Evolutionary conservation across 768 basidiomycete species (phyloP), one percentile per base, ranked within the genome.

Genomic region (Imleria badia): DNA sequence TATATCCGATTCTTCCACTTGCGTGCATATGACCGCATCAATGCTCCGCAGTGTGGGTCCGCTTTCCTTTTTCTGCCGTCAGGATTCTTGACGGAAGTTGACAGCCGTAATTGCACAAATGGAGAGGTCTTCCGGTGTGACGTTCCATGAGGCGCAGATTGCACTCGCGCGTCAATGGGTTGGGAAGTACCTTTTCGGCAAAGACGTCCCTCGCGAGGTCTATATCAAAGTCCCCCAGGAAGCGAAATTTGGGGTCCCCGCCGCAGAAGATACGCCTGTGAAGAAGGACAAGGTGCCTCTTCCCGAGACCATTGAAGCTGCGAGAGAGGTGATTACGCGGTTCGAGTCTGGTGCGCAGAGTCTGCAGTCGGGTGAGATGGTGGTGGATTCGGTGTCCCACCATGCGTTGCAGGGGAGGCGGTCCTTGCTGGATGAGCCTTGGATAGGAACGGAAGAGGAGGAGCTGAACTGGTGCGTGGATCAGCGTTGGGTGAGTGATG

Each of bases 1-100:
- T 94, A 88, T 67, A 89, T 97, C 61, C 81, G 86, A 12, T 93
- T 97, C 79, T 98, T 91, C 75, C 94, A 98, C 72, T 78, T 99
- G 23, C 82, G 97, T 30, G 76, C 87, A 1, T 99, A 95, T 67
- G 95, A 98, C 66, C 79, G 94, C 23, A 91, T 95, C 65, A 94
- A 94, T 64, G 86, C 87, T 0, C 88, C 91, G 2, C 69, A 75
- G 58, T 72, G 86, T 85, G 56, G 64, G 81, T 67, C 6, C 14
- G 30, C 6, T 31, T 22, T 13, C n/a, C 0, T 34, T 26, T 22
- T 26, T 39, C 41, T 12, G 15, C 52, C 15, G 35, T 20, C 43
- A 64, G 68, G 52, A 20, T 67, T 66, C 15, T 78, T 66, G 42
- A 55, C 22, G 23, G 17, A 19, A 51, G n/a, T 3, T 47, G 50